Evolutionary conservation across 2,329 filamentous ascomycete species (phyloP), one percentile per base, ranked within the genome.

Genomic region (Sclerotinia subarctica): DNA sequence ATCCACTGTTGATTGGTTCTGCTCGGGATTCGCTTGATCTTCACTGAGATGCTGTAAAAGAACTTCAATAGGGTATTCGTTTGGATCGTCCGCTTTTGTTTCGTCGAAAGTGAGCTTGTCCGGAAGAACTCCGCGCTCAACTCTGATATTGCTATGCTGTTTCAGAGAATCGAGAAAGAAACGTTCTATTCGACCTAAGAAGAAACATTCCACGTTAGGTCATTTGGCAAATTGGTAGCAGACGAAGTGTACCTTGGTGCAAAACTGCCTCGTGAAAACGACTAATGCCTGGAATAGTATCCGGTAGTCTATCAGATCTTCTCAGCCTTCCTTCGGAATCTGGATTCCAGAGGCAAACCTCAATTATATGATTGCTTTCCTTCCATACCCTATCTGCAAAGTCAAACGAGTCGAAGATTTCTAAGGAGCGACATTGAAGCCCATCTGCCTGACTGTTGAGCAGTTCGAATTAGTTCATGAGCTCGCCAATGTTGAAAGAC

Each of bases 321-420:
- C 80, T 79, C 65, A 92, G 82, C 0, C 79, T 76, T 1, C 88
- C 87, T 47, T 87, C 78, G 44, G 82, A 77, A 67, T 86, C 85
- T 0, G 89, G 89, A 69, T 90, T 90, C 86, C 84, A 86, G 67
- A 86, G 64, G 56, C 80, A 76, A 68, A 89, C 86, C 79, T 90
- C 89, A n/a, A 90, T 81, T 80, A 91, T 85, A 74, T 88, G 87
- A 74, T 90, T 90, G 17, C 85, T 83, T 72, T 91, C 89, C 59
- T 87, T 87, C 84, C 86, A 87, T 1, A 83, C 84, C 5, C 84
- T 80, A 70, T 91, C 84, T 2, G 81, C 87, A 68, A 93, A 85
- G 0, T 86, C 89, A 72, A 93, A 90, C 62, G 85, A 87, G 72
- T 93, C 88, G 67, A 92, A 86, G n/a, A 92, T 90, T 77, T 89